Conservation (phyloP, 371 early-diverging fungal species). For the Chytridiales sp. region DNA sequence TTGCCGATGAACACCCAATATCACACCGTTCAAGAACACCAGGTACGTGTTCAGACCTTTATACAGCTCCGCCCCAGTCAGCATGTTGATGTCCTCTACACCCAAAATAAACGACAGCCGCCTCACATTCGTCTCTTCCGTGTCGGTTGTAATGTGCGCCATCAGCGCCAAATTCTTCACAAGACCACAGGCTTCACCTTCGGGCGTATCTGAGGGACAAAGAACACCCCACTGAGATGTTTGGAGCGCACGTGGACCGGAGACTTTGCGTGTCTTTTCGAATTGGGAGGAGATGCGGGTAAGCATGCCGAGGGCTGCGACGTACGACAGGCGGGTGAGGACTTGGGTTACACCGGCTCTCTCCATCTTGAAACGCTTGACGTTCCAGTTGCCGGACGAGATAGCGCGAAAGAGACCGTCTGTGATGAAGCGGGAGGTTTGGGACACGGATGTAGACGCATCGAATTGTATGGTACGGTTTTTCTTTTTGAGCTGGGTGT, state of each 20-base stretch:
- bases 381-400: constrained; percentile 99
- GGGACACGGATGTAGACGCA: constrained; percentile 78
- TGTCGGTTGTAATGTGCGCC: constrained; percentile 98
- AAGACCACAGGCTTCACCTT: constrained; percentile 99
- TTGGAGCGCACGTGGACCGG: constrained; percentile 98
- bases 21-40: constrained; percentile 91
- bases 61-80: constrained; percentile 85
- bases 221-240: constrained; percentile 99
- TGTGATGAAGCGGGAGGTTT: constrained; percentile 91
- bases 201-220: constrained; percentile 99
- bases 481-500: constrained; percentile 88
- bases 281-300: constrained; percentile 98
- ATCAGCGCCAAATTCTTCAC: constrained; percentile 99
- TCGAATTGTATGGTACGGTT: constrained; percentile 96
- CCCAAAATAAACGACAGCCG: constrained; percentile 80
- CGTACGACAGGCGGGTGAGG: constrained; percentile 93
- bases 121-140: constrained; percentile 77
- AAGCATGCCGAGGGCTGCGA: constrained; percentile 99
- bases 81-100: constrained; percentile 82
- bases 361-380: constrained; percentile 99
- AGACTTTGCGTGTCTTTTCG: constrained; percentile 99
- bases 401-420: constrained; percentile 96
- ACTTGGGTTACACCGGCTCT: constrained; percentile 99
- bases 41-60: constrained; percentile 64
- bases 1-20: constrained; percentile 84